Percentiles rank a stretch among this genome's conserved stretches.
phyloP scores from a whole-genome alignment of 495 filamentous ascomycete genomes.

The Venustampulla echinocandica region DNA sequence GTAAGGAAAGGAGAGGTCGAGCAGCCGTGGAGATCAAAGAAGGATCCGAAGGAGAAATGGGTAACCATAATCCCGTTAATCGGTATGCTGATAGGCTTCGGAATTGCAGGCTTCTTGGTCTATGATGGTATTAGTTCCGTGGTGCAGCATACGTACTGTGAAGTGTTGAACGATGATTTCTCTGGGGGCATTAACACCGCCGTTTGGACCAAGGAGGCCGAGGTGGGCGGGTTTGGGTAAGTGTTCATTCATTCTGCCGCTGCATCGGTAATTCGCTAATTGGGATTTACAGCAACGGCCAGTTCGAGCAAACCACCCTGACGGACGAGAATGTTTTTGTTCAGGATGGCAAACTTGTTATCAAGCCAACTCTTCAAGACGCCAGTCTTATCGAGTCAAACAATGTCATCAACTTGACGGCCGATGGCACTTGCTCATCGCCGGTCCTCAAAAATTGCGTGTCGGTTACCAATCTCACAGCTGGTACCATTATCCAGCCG shows the following conservation, averaged over 20 bases:
- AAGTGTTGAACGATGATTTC: slow-evolving; percentile 63
- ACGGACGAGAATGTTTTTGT: slow-evolving; percentile 65
- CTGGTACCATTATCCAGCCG: slow-evolving; percentile 67
- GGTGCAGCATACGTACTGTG: slow-evolving; percentile 65
- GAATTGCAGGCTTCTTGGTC: slow-evolving; percentile 55
- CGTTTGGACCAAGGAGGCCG: slow-evolving; percentile 70
- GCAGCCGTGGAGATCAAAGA: slow-evolving; percentile 59
- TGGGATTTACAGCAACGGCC: slow-evolving; percentile 66
- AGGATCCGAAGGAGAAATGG: slow-evolving; percentile 76
- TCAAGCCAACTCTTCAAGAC: slow-evolving; percentile 72
- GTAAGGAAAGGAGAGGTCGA: slow-evolving; percentile 61
- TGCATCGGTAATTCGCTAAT: too few species aligned
- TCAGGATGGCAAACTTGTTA: slow-evolving; percentile 57
- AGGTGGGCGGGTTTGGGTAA: slow-evolving; percentile 79
- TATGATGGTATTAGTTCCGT: slow-evolving; percentile 63
- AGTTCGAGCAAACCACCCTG: slow-evolving; percentile 69
- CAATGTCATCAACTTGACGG: slow-evolving; percentile 55
- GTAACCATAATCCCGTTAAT: slow-evolving; percentile 68
- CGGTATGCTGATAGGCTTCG: slow-evolving; percentile 57
- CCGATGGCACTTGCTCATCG: slow-evolving; percentile 57
- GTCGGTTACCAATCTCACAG: slow-evolving; percentile 53
- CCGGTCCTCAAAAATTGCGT: slow-evolving; percentile 47
- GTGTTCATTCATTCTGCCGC: slow-evolving; percentile 23
- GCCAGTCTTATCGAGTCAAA: slow-evolving; percentile 50
- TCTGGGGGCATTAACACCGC: slow-evolving; percentile 46